These are phyloP conservation scores for Madurella mycetomatis DNA, from an alignment of 2,329 filamentous ascomycete genomes.

Conservation along the genomic window DNA sequence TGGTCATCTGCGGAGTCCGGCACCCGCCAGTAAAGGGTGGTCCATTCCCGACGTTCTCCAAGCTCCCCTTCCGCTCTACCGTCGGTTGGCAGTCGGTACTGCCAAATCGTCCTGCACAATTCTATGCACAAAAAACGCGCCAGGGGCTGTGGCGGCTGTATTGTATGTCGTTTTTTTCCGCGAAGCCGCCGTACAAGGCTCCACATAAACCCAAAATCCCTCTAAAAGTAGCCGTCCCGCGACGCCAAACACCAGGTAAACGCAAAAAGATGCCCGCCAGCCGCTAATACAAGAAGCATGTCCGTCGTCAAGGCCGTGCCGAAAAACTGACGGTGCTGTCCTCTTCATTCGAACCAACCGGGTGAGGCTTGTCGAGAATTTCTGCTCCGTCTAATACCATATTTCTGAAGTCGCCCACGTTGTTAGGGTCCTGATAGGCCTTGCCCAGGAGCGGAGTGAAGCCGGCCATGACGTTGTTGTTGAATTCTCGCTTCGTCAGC, in stretches of 20 bases:
- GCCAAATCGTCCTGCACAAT: no score
- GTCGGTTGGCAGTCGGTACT: no score
- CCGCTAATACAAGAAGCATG: background rate
- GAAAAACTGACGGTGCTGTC: background rate
- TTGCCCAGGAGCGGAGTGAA: constrained; percentile 19
- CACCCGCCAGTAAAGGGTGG: no score
- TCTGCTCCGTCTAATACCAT: constrained; percentile 18
- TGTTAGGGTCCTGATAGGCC: constrained; percentile 7
- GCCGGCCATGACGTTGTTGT: constrained; percentile 24
- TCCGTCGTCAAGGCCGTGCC: background rate
- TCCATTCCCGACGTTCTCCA: no score
- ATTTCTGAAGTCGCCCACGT: constrained; percentile 18
- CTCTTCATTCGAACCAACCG: background rate
- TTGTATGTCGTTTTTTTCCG: background rate
- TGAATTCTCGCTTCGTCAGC: constrained; percentile 38
- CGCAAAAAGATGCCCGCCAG: background rate
- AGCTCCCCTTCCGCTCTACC: no score
- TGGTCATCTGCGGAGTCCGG: no score
- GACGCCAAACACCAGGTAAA: constrained; percentile 7
- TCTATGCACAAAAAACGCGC: no score
- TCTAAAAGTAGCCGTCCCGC: background rate
- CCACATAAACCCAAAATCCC: constrained; percentile 1
- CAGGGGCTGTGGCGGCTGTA: background rate
- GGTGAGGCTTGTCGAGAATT: constrained; percentile 13
- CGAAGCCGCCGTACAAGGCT: background rate